These are phyloP conservation scores for Perkinsus olseni DNA, from an alignment of 169 alveolate species.

Conservation along the genomic window DNA sequence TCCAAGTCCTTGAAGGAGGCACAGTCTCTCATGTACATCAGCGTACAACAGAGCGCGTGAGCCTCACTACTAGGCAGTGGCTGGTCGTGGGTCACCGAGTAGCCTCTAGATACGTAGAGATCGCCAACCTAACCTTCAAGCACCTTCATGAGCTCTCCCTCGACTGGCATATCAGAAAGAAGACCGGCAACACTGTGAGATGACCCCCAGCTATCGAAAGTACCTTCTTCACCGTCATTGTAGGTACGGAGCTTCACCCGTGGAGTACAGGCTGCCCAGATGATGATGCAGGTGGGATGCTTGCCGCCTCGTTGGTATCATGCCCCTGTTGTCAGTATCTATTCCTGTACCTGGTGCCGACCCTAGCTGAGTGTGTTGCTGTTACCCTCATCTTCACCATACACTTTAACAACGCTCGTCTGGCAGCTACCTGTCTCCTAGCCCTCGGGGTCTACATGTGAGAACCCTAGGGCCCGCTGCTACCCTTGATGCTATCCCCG, in stretches of 20 bases:
- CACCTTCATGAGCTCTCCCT: background rate
- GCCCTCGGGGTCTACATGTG: background rate
- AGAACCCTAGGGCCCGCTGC: background rate
- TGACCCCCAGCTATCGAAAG: background rate
- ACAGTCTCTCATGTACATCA: background rate
- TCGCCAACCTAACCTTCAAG: background rate
- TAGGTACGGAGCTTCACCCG: background rate
- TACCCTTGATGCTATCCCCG: background rate
- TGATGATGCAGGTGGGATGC: background rate
- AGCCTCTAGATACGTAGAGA: background rate
- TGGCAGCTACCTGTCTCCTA: background rate
- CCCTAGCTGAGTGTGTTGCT: background rate
- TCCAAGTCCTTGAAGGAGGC: background rate
- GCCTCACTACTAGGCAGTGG: background rate
- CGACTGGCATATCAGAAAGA: background rate
- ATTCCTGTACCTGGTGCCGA: background rate
- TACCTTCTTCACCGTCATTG: background rate
- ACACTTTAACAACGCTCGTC: background rate
- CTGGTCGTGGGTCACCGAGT: no score
- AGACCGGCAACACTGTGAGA: background rate
- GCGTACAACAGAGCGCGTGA: background rate
- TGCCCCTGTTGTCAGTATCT: background rate
- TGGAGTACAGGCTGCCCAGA: background rate
- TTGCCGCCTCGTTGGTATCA: background rate
- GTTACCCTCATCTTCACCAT: background rate